Base-by-base conservation (phyloP, 768 basidiomycete species). In the Boletus vinaceobasis region DNA sequence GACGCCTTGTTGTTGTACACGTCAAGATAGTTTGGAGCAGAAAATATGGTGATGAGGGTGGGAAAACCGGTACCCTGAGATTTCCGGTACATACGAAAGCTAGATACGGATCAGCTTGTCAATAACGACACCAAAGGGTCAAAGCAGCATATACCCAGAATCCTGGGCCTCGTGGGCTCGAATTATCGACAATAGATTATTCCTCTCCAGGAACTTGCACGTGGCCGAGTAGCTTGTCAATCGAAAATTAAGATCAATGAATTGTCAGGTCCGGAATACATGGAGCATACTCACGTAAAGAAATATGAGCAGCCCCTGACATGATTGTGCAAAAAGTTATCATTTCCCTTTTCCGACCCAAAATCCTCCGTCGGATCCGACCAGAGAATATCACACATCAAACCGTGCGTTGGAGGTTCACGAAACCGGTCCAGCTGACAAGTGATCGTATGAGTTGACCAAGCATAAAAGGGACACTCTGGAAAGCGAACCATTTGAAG, bases 121-220 rank as follows among this genome's bases (percentile, higher is more conserved):
- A 26, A n/a, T 7, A 43, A 48, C 14, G 44, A 29, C 26, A 35
- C 27, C 1, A 23, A 35, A 26, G 43, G 19, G 37, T 13, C 26
- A 44, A 52, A 48, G 53, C 26, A 33, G 33, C 17, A 65, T 83
- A 50, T 67, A 94, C 87, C 95, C 95, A 5, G 91, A 88, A 73
- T 98, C 95, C 71, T 98, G 96, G 2, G 93, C 96, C 74, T 98
- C 96, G 59, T 98, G 96, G 14, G 92, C 96, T 29, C 96, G 86
- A 58, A 99, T 95, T 62, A 98, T 82, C 7, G 91, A 90, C n/a
- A 99, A 74, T 10, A 99, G 75, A 45, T 83, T 83, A 65, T 98
- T 99, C 43, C 92, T 81, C 66, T 96, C 93, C 17, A 99, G 79
- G 79, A 99, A 99, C 58, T 88, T 82, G 69, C 93, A 94, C 5